Evolutionary conservation across 2,329 filamentous ascomycete species (phyloP), one percentile per base, ranked within the genome.

Genomic region (Colletotrichum trifolii): DNA sequence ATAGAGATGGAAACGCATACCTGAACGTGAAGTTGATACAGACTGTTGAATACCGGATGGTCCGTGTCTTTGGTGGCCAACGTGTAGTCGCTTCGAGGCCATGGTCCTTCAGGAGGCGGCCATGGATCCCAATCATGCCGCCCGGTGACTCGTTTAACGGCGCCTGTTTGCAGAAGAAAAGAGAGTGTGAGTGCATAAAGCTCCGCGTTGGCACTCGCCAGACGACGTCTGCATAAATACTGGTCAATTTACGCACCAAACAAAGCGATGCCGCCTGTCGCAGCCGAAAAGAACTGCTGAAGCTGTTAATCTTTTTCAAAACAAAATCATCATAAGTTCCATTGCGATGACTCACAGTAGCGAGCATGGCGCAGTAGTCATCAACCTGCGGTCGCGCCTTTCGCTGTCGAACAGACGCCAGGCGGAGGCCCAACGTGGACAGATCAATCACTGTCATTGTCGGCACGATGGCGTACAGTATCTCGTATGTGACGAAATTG

Each of bases 101-200:
- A 60, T 17, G 57, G 57, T 42, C 57, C 57, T 15, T 60, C 57
- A 3, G 57, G 57, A 12, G 38, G 49, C 40, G 49, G 5, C 49
- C 48, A 60, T n/a, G 57, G 57, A 2, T 60, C 57, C 57, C 57
- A 60, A 47, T 60, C 57, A n/a, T 60, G 57, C 25, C 57, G 57
- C 17, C 57, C 57, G 34, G 43, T 54, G 40, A 60, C 57, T 1
- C 49, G 49, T 1, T 54, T 54, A 0, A 54, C 36, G 6, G 49
- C 57, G 11, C 57, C 57, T 60, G 10, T 10, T 17, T 39, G 35
- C 35, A 25, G 25, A 25, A 1, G 17, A n/a, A 47, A 42, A 1
- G 8, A 33, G 9, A 60, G 39, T 35, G 12, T 42, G 35, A n/a
- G 12, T 15, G 3, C 15, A 7, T 5, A 12, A 12, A 35, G 11